phyloP scores from a whole-genome alignment of 164 flowering plant species.

The Annona squamosa region DNA sequence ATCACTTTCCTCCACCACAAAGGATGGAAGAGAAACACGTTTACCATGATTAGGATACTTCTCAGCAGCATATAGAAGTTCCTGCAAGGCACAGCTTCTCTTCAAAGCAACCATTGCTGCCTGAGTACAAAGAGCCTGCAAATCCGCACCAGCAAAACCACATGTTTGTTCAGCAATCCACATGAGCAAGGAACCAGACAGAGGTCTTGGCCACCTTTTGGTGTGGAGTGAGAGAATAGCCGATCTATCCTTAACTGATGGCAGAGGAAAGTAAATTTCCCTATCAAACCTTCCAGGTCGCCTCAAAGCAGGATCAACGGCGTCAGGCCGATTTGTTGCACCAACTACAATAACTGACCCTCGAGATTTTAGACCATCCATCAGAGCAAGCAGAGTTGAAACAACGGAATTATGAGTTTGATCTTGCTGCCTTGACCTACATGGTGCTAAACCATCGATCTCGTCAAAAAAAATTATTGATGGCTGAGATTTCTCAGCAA shows the following conservation, averaged over 20 bases:
- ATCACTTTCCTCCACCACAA: conserved; percentile 85
- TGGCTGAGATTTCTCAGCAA: conserved; percentile 96
- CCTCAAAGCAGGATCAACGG: conserved; percentile 93
- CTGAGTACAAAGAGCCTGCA: conserved; percentile 97
- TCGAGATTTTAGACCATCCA: conserved; percentile 94
- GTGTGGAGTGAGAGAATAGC: conserved; percentile 89
- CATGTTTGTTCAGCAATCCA: conserved; percentile 71
- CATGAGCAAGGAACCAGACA: conserved; percentile 58
- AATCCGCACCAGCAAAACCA: conserved; percentile 98
- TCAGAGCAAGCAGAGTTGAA: conserved; percentile 83
- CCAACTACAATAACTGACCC: conserved; percentile 98
- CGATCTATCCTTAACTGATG: conserved; percentile 82
- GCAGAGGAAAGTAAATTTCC: conserved; percentile 93
- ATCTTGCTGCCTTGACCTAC: conserved; percentile 82
- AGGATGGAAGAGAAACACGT: conserved; percentile 55
- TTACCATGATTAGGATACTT: conserved; percentile 23
- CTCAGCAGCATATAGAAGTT: conserved; percentile 54
- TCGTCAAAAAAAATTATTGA: conserved; percentile 98
- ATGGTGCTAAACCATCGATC: conserved; percentile 94
- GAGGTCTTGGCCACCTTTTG: conserved; percentile 83
- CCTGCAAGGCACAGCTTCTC: conserved; percentile 73
- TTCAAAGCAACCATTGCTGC: conserved; percentile 83
- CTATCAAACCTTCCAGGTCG: conserved; percentile 99
- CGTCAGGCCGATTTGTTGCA: conserved; percentile 98
- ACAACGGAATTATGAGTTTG: conserved; percentile 99